Base-by-base conservation (phyloP, 2,329 filamentous ascomycete species). In the Diaporthe eres region DNA sequence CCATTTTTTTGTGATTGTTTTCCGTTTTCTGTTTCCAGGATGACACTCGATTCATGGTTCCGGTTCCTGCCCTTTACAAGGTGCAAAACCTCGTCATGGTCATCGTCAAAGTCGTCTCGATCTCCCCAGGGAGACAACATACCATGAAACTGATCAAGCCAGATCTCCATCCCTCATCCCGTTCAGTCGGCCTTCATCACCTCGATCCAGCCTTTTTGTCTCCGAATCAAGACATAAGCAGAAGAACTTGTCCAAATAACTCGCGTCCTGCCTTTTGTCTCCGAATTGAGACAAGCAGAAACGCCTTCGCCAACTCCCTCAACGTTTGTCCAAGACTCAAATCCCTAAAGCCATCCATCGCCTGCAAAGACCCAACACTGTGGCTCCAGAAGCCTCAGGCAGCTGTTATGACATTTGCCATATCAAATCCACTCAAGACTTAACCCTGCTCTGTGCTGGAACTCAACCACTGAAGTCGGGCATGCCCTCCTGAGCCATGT, bases 41-140 rank as follows among this genome's bases (percentile, higher is more conserved):
- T 47, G 55, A 51, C 55, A 60, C 15, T n/a, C 53, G 22, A 17
- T 55, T 31, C 53, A 25, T 37, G 15, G 28, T 47, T 44, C 22
- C 19, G 68, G 53, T 58, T 19, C 68, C 39, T n/a, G 67, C 67
- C 67, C 37, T 44, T 39, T 71, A 58, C 67, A 71, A 71, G 51
- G 51, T 31, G 49, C 37, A 44, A 25, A 71, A 31, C n/a, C 37
- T 58, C 28, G n/a, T 44, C 25, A 31, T 57, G 47, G 25, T 44
- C 34, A 5, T 57, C 67, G 28, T 71, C 34, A 31, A 31, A 58
- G 25, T 58, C 67, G 39, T 58, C n/a, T 58, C 37, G 51, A 28
- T 71, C 15, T 37, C 19, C n/a, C 55, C 55, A 13, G 9, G 31
- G 19, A 58, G 19, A 37, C 31, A 58, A 37, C 25, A 55, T 55